These are phyloP conservation scores for Penicillium silybi DNA, from an alignment of 495 filamentous ascomycete species.

Conservation along the genomic window DNA sequence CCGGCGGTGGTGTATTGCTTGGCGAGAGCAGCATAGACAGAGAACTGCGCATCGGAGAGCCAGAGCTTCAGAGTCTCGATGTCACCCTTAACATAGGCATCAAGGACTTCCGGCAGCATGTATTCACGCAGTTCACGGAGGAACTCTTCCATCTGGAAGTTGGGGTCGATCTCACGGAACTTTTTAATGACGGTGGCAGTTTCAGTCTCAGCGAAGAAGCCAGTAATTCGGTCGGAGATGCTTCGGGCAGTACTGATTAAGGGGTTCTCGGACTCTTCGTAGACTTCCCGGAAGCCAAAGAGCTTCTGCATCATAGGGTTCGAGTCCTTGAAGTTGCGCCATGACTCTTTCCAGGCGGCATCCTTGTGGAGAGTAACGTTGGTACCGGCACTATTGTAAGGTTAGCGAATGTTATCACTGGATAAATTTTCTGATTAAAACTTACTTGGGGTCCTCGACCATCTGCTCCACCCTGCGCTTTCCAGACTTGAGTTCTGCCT, in stretches of 20 bases:
- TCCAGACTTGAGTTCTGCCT: slow-evolving; percentile 52
- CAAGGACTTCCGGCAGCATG: slow-evolving; percentile 93
- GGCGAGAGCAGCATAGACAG: slow-evolving; percentile 87
- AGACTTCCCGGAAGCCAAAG: slow-evolving; percentile 75
- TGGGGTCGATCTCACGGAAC: slow-evolving; percentile 94
- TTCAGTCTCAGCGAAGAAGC: slow-evolving; percentile 98
- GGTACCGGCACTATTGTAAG: slow-evolving; percentile 71
- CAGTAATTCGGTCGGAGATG: slow-evolving; percentile 86
- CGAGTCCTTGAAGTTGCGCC: slow-evolving; percentile 85
- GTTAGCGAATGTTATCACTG: slow-evolving; percentile 14
- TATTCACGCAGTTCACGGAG: slow-evolving; percentile 93
- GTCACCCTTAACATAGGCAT: slow-evolving; percentile 97
- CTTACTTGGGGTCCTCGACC: slow-evolving; percentile 85
- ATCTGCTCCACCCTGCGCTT: slow-evolving; percentile 50
- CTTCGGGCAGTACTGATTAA: slow-evolving; percentile 87
- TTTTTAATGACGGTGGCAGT: slow-evolving; percentile 96
- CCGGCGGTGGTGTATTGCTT: slow-evolving; percentile 93
- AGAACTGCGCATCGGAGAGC: slow-evolving; percentile 92
- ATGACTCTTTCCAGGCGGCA: slow-evolving; percentile 91
- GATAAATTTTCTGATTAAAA: slow-evolving; percentile 5
- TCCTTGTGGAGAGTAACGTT: slow-evolving; percentile 96
- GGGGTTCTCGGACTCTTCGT: slow-evolving; percentile 96
- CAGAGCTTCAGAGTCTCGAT: slow-evolving; percentile 85
- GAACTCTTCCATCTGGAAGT: slow-evolving; percentile 92
- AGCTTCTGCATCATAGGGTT: slow-evolving; percentile 84